Evolutionary conservation across 208 protist species (phyloP), one percentile per base, ranked within the genome.

Genomic region (Leptomonas pyrrhocoris): DNA sequence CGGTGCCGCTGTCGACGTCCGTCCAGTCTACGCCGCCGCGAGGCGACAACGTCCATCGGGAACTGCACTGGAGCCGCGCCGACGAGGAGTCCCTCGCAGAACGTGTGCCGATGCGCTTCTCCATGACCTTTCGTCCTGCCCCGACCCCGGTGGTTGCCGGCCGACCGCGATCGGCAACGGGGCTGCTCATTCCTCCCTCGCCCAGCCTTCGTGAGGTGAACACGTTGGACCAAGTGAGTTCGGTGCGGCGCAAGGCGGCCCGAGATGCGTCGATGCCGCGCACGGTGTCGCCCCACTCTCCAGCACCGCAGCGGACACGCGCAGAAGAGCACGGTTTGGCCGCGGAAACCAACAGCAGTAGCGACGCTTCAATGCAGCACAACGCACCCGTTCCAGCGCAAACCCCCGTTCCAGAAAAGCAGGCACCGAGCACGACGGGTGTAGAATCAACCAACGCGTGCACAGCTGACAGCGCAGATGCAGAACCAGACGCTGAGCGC

Each of bases 71-170:
- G 72, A 72, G 72, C 25, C 40, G 56, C 0, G 28, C 57, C 1
- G 72, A 77, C 1, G 64, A 77, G 12, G 72, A 72, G 28, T 1
- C 65, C 13, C 25, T 28, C 0, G 45, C 55, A 56, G 67, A 63
- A 36, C 48, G 72, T 18, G 58, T 70, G 21, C 71, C 80, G 21
- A 82, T 85, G 80, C 73, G 74, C 11, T 85, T 85, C 49, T 84
- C 74, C 5, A 75, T 76, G 45, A 27, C 68, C 23, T 75, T 75
- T 38, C 75, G 61, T 3, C 58, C 63, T 13, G 46, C 66, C 5
- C 75, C 79, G 50, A 30, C 54, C 0, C 70, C 60, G 9, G 43
- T 53, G 6, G 34, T 55, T 36, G 23, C 46, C 13, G n/a, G 46
- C 1, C 36, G 40, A 19, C 5, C 72, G 11, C 72, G 65, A 8